Evolutionary conservation across 2,329 filamentous ascomycete genomes (phyloP), one percentile per base, ranked within the genome.

Genomic region (Tolypocladium sp.): DNA sequence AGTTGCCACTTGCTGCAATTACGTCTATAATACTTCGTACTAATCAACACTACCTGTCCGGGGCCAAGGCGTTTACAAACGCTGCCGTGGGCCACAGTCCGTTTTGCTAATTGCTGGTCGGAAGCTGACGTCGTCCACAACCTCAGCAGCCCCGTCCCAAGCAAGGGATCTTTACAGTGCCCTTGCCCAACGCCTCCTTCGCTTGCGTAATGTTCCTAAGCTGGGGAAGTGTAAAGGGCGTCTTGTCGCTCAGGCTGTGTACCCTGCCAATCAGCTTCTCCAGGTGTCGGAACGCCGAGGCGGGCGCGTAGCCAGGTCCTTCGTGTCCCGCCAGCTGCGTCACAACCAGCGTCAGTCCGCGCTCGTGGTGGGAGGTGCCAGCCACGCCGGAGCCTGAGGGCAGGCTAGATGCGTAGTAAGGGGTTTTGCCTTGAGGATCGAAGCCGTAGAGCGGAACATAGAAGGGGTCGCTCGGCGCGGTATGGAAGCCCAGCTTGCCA

Each of bases 181-280:
- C 67, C 49, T 62, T 65, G 27, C 67, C 67, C 41, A 69, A 46
- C 1, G 65, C 57, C 40, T 49, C 52, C 49, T 56, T n/a, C 15
- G 55, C 38, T 60, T 69, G 67, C 15, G 55, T 44, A 12, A 64
- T 38, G 25, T 64, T 63, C 22, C 58, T 44, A 30, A 68, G 30
- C 53, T 62, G 35, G 0, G 67, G 65, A 27, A 66, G 42, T 3
- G 63, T 67, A 57, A 82, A 80, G 0, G 76, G 67, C 17, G 57
- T 67, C 2, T 69, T 75, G 15, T 73, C 72, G 13, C 67, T 74
- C 63, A 90, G 67, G 61, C 77, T 82, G 6, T 82, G 74, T 12
- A 92, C 84, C 44, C 89, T 77, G 0, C 90, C 90, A 1, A 95
- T 77, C 65, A 94, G 70, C 66, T 89, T 88, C 77, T 94, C 90